Conservation (phyloP, 257 asterid species). For the Dorcoceras hygrometricum region DNA sequence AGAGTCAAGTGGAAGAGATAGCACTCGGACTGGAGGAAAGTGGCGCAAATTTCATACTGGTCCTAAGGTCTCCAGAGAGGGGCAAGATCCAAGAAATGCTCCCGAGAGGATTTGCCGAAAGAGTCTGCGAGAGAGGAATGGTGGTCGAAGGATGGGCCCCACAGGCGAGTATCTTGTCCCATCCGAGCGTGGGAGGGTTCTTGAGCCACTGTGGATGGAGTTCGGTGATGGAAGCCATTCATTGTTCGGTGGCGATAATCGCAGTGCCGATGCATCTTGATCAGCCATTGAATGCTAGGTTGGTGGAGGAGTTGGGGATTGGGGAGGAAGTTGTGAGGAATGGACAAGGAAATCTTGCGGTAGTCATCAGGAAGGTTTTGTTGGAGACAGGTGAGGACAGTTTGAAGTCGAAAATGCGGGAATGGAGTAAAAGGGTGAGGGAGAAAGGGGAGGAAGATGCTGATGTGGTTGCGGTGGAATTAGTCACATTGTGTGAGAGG, state of each 20-base stretch:
- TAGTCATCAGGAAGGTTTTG: conserved; percentile 41
- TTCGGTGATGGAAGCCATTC: conserved; percentile 52
- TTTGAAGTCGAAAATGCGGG: conserved; percentile 32
- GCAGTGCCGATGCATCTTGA: conserved; percentile 68
- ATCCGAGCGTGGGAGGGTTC: conserved; percentile 51
- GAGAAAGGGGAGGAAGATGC: conserved; percentile 39
- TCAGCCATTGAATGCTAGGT: conserved; percentile 59
- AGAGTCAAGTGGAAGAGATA: conserved; percentile 44
- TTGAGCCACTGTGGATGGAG: conserved; percentile 71
- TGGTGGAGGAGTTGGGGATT: conserved; percentile 46
- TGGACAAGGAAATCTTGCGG: conserved; percentile 33
- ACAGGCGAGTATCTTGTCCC: conserved; percentile 43
- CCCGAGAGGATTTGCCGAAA: conserved; percentile 44
- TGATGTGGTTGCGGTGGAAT: conserved; percentile 40
- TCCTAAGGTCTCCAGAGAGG: conserved; percentile 39
- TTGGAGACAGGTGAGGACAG: conserved; percentile 31
- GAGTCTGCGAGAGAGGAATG: conserved; percentile 43
- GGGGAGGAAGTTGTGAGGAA: conserved; percentile 56
- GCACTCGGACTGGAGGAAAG: conserved; percentile 60
- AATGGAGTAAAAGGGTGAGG: conserved; percentile 34
- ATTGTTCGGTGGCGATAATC: conserved; percentile 46
- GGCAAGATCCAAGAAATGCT: conserved; percentile 24
- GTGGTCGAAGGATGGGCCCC: conserved; percentile 59
- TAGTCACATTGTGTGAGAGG: conserved; percentile 35
- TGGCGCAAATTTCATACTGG: conserved; percentile 58